These are phyloP conservation scores for Fusarium illudens DNA, from an alignment of 2,329 filamentous ascomycete species.

Conservation along the genomic window DNA sequence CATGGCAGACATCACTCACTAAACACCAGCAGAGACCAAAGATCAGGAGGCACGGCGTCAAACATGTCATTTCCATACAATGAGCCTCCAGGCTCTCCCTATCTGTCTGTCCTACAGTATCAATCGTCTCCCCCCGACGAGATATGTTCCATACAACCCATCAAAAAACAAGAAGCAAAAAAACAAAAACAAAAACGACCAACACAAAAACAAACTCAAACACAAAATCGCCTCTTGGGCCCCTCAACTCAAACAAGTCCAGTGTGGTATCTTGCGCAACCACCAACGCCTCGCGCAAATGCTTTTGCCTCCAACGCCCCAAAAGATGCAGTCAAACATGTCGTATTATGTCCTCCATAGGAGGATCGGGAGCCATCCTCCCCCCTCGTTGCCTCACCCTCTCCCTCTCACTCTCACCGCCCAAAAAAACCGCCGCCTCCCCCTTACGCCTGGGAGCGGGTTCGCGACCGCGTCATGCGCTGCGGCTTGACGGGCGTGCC, in stretches of 20 bases:
- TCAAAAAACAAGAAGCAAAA: background rate
- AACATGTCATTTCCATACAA: background rate
- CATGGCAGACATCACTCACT: background rate
- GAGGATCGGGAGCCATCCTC: background rate
- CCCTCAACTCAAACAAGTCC: slow-evolving; percentile 8
- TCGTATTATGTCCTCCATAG: background rate
- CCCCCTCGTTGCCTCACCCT: background rate
- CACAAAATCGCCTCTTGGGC: slow-evolving; percentile 1
- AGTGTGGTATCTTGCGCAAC: slow-evolving; percentile 34
- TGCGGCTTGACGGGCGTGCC: slow-evolving; percentile 47
- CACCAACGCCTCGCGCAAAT: slow-evolving; percentile 34
- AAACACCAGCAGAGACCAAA: too few relatives aligned
- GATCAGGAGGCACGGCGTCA: background rate
- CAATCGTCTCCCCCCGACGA: background rate
- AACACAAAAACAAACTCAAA: background rate
- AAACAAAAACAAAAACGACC: background rate
- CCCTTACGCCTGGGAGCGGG: slow-evolving; percentile 37
- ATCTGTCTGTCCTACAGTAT: background rate
- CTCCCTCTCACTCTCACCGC: too few relatives aligned
- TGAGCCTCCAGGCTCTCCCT: background rate
- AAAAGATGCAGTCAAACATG: slow-evolving; percentile 12
- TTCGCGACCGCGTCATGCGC: slow-evolving; percentile 44
- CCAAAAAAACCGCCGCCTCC: slow-evolving; percentile 9
- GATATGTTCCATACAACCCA: background rate
- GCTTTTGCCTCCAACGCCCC: slow-evolving; percentile 19